These are phyloP conservation scores for Theobroma cacao DNA, from an alignment of 345 rosid genomes.

Conservation along the genomic window DNA sequence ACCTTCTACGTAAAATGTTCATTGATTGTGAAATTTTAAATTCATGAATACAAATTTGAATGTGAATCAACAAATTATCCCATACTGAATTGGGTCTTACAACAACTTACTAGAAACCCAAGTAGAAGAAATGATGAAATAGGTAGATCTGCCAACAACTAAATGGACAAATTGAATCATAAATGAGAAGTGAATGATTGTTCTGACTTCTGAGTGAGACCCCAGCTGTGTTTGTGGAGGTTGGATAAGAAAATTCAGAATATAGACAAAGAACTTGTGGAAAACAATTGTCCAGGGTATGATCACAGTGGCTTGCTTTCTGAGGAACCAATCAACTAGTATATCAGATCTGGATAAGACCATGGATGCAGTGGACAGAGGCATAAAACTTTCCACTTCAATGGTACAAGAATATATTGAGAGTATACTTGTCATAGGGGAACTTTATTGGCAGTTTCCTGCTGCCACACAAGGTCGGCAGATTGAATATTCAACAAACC, in stretches of 20 bases:
- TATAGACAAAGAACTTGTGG: not conserved
- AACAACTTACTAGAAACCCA: not conserved
- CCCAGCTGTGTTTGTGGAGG: not conserved
- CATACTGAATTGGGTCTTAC: not conserved
- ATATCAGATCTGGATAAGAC: not conserved
- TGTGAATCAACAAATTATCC: not conserved
- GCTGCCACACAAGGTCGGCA: not conserved
- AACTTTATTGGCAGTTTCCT: constrained; percentile 19
- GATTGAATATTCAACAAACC: constrained; percentile 16
- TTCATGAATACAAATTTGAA: not conserved
- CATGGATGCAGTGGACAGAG: not conserved
- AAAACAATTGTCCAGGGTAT: not conserved
- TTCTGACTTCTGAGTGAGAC: not conserved
- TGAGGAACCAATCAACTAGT: not conserved
- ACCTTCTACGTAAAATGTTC: not conserved
- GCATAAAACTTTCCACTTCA: not conserved
- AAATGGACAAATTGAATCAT: constrained; percentile 1
- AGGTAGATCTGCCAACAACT: not conserved
- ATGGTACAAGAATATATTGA: not conserved
- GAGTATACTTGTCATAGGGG: not conserved
- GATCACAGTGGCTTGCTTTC: not conserved
- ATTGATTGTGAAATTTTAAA: not conserved
- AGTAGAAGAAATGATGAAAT: not conserved
- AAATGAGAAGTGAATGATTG: constrained; percentile 5
- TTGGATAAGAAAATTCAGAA: not conserved